These are phyloP conservation scores for Saccharomycopsis capsularis DNA, from an alignment of 805 yeast genomes.

Conservation along the genomic window DNA sequence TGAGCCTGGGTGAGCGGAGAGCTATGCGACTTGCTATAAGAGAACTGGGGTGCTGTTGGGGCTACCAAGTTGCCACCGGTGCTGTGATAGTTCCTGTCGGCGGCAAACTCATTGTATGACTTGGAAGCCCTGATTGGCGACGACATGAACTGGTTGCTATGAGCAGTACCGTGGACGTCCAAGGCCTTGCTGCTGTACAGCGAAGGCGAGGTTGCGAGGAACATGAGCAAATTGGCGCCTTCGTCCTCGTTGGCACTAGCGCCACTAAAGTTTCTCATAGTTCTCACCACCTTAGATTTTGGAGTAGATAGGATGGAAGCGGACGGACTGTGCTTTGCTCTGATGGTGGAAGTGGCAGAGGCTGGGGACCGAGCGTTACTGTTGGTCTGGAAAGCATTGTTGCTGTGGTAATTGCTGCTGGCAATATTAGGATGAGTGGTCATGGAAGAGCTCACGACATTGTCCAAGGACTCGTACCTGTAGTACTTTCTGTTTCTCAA, in stretches of 20 bases:
- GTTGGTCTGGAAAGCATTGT: not conserved
- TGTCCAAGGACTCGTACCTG: slow-evolving; percentile 2
- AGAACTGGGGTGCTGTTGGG: slow-evolving; percentile 16
- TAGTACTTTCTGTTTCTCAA: slow-evolving; percentile 3
- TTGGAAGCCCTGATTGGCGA: slow-evolving; percentile 16
- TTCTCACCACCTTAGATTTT: slow-evolving; percentile 13
- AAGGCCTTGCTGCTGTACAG: slow-evolving; percentile 30
- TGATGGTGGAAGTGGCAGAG: not conserved
- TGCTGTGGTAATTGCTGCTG: no score
- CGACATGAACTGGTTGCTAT: slow-evolving; percentile 10
- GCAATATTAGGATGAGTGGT: not conserved
- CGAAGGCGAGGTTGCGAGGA: slow-evolving; percentile 77
- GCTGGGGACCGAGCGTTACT: not conserved
- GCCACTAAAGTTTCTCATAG: not conserved
- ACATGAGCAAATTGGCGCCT: slow-evolving; percentile 79
- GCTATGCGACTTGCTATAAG: slow-evolving; percentile 14
- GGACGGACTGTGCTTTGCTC: not conserved
- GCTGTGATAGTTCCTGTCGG: not conserved
- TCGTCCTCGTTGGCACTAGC: slow-evolving; percentile 33
- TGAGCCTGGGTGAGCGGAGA: slow-evolving; percentile 11
- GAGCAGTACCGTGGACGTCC: not conserved
- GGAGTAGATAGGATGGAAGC: slow-evolving; percentile 11
- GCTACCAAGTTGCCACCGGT: not conserved
- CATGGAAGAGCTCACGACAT: not conserved
- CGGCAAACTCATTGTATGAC: slow-evolving; percentile 4